Base-by-base conservation (phyloP, 257 asterid genomes). In the Rubia yunnanensis region DNA sequence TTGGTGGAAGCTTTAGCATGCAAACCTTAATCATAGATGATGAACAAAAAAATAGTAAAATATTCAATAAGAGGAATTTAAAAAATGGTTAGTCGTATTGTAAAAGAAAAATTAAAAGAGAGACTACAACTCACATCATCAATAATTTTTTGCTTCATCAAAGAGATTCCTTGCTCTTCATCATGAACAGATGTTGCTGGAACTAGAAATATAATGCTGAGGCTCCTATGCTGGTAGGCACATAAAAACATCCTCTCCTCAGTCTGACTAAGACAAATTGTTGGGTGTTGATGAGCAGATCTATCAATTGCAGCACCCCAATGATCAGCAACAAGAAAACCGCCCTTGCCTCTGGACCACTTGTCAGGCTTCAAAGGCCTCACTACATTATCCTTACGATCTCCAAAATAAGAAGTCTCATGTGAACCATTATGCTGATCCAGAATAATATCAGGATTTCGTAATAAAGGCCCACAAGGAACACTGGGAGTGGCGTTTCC, bases 341-440 rank as follows among this genome's bases (percentile, higher is more conserved):
- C 95, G 30, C 85, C 92, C 80, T 90, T 88, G 64, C 87, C 95
- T 74, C 85, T 90, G 44, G 92, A 86, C 99, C 99, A 94, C 79
- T 86, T 84, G 57, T 79, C 86, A 77, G 74, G 78, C 73, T 94
- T 95, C 80, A 87, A 83, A 59, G 99, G 97, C 86, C 97, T 88
- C 81, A 90, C 76, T 49, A 88, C 82, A 77, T 85, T 88, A 81
- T 86, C 80, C 67, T 61, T 75, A 57, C 76, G 84, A 64, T 77
- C 75, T 68, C 88, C 86, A 57, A 77, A 74, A 1, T 81, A 82
- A 66, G 86, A 74, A 58, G 84, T 69, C 67, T 92, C 91, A 5
- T 56, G 72, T 50, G 96, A 74, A 68, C 80, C 80, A 68, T 76
- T 60, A 72, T 82, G 77, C 13, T 75, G 90, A 73, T 82, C 88